Evolutionary conservation across 225 moss, liverwort and hornwort species (phyloP).

Genomic region (Thuidium tamariscinum): DNA sequence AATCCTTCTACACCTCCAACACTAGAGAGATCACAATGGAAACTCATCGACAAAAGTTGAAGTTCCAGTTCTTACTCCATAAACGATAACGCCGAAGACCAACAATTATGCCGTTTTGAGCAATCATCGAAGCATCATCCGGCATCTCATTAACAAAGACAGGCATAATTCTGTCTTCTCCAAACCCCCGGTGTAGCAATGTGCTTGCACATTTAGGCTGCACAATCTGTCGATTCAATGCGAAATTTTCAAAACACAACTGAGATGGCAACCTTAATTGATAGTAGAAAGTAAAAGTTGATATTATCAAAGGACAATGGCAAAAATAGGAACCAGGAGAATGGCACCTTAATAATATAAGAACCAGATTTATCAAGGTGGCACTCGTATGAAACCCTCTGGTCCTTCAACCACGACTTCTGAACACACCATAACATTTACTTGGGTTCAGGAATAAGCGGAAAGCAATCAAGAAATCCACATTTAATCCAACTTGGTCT

Average conservation of each 20-base stretch:
- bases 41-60: neutral
- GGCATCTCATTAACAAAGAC: conserved; percentile 18
- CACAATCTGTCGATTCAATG: conserved; percentile 7
- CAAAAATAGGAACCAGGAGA: neutral
- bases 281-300: neutral
- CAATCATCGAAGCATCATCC: neutral
- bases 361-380: conserved; percentile 9
- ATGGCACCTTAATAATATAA: conserved; percentile 15
- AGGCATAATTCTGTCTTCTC: conserved; percentile 20
- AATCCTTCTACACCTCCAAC: neutral
- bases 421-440: neutral
- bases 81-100: conserved; percentile 36
- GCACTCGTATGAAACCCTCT: conserved; percentile 17
- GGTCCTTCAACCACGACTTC: conserved; percentile 15
- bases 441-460: neutral
- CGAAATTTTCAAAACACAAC: neutral
- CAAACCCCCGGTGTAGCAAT: conserved; percentile 24
- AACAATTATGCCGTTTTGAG: conserved; percentile 13
- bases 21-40: neutral
- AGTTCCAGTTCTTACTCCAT: conserved; percentile 18
- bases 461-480: neutral
- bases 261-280: neutral
- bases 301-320: neutral
- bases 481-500: neutral
- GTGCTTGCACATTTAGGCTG: conserved; percentile 16